These are phyloP conservation scores for Penicillium canescens DNA, from an alignment of 495 filamentous ascomycete species.

Conservation along the genomic window DNA sequence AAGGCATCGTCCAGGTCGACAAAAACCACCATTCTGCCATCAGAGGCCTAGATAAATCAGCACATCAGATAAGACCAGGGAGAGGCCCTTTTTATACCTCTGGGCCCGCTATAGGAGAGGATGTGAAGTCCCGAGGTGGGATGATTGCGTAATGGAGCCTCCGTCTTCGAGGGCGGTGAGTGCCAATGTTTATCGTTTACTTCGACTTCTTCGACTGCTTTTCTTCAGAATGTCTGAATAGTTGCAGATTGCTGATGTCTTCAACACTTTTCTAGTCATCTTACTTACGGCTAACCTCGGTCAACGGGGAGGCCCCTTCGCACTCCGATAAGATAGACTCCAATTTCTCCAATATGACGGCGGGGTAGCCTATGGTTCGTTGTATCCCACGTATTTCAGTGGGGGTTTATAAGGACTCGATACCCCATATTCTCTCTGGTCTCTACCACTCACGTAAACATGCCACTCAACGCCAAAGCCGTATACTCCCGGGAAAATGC, in stretches of 20 bases:
- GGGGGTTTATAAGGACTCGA: slow-evolving; percentile 6
- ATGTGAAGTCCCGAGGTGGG: slow-evolving; percentile 20
- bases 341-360: slow-evolving; percentile 1
- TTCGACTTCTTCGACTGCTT: not conserved
- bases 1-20: slow-evolving; percentile 45
- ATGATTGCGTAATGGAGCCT: slow-evolving; percentile 32
- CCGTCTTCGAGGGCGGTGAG: slow-evolving; percentile 27
- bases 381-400: not conserved
- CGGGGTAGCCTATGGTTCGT: not conserved
- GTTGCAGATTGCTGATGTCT: too few relatives aligned
- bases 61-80: slow-evolving; percentile 29
- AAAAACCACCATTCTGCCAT: slow-evolving; percentile 49
- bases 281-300: slow-evolving; percentile 4
- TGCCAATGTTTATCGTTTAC: not conserved
- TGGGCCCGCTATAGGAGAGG: not conserved
- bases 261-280: not conserved
- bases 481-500: slow-evolving; percentile 64
- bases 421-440: not conserved
- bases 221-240: not conserved
- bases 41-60: slow-evolving; percentile 19
- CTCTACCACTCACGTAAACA: slow-evolving; percentile 14
- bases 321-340: slow-evolving; percentile 1
- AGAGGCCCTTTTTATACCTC: slow-evolving; percentile 16
- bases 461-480: slow-evolving; percentile 60
- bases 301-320: not conserved